Evolutionary conservation across 1,284 basidiomycete genomes (phyloP), one percentile per base, ranked within the genome.

Genomic region (Leccinum glutinopallens): DNA sequence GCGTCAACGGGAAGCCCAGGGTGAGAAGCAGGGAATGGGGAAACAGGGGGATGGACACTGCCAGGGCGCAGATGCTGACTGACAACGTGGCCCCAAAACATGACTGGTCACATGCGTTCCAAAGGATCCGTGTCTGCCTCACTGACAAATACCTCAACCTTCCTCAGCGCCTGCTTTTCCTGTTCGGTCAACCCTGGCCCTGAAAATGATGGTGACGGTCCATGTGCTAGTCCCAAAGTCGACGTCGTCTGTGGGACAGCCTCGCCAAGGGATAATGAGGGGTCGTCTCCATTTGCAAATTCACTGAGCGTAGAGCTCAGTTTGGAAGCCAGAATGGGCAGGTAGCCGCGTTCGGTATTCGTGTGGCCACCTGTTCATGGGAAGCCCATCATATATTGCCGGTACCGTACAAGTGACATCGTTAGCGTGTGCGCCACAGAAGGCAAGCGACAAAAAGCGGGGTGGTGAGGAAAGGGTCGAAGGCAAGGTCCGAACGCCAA

Each of bases 321-420:
- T 75, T 87, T 88, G 8, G 80, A 76, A 54, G 87, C 87, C 25
- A 95, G 83, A 22, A 86, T 80, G 2, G 86, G 84, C 63, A 96
- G 88, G 77, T 93, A 96, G 0, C 92, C 92, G 37, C 94, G 89
- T 80, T 96, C 94, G 33, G 93, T 94, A 79, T 94, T 95, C 29
- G 92, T 90, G 78, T 96, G 92, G 32, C 91, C 88, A 72, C 87
- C 88, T 89, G 29, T 4, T 32, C 53, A 54, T 9, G 5, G 43
- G 43, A 46, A 46, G 43, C n/a, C 43, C 46, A 54, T 49, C 9
- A 10, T 53, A 53, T 54, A 62, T 57, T 53, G 37, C 65, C 72
- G 72, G 67, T 25, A 64, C 67, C 72, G 67, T 41, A 43, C 25
- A 25, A 60, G 58, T 53, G 37, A 59, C 41, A 64, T 19, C 39